These are phyloP conservation scores for Sporisorium graminicola DNA, from an alignment of 1,284 basidiomycete genomes.

Conservation along the genomic window DNA sequence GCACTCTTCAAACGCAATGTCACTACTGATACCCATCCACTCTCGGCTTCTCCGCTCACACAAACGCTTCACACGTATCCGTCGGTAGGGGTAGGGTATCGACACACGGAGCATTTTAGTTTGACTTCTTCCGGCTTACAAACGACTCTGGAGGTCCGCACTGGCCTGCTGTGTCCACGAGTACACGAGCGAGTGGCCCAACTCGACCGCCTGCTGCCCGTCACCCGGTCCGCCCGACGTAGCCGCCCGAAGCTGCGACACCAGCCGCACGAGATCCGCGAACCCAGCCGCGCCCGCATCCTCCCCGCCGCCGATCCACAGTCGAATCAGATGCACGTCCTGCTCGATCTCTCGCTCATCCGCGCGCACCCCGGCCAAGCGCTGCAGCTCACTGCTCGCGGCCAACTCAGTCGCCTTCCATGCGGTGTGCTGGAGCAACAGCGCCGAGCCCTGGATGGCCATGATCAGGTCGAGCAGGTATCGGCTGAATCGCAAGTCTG, in stretches of 20 bases:
- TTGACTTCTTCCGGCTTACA: slow-evolving; percentile 13
- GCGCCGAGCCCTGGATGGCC: slow-evolving; percentile 32
- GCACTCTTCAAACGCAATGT: not conserved
- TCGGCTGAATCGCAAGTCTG: slow-evolving; percentile 39
- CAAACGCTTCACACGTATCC: not conserved
- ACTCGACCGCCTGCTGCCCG: slow-evolving; percentile 19
- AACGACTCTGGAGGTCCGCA: slow-evolving; percentile 10
- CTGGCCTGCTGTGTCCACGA: slow-evolving; percentile 20
- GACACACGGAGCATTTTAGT: not conserved
- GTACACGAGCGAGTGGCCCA: slow-evolving; percentile 39
- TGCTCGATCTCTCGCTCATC: slow-evolving; percentile 16
- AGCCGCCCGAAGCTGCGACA: slow-evolving; percentile 29
- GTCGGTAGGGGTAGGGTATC: too few relatives aligned
- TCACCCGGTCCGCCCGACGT: slow-evolving; percentile 4
- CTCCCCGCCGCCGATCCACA: slow-evolving; percentile 34
- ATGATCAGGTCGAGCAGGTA: slow-evolving; percentile 51
- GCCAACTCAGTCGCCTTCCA: slow-evolving; percentile 32
- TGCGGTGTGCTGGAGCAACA: slow-evolving; percentile 43
- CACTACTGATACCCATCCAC: slow-evolving; percentile 20
- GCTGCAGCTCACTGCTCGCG: slow-evolving; percentile 13
- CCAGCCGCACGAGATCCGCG: slow-evolving; percentile 29
- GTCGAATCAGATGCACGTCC: slow-evolving; percentile 30
- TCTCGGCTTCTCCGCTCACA: too few relatives aligned
- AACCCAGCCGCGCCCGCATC: slow-evolving; percentile 25
- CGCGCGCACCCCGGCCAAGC: slow-evolving; percentile 16